Conservation (phyloP, 2,329 filamentous ascomycete genomes). For the Elsinoe ampelina region DNA sequence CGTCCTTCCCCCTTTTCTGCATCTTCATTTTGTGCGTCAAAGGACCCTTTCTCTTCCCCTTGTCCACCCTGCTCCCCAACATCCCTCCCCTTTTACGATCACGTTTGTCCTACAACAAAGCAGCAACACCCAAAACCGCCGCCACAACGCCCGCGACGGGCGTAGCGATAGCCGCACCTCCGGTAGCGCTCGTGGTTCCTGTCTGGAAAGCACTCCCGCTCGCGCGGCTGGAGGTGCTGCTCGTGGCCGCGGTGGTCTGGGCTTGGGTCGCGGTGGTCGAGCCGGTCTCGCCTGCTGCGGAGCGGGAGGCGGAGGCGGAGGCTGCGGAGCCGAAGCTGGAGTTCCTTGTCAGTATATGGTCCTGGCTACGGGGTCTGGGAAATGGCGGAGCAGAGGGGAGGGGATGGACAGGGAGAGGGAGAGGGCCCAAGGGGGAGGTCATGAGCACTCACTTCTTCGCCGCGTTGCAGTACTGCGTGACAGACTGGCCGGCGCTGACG, state of each 20-base stretch:
- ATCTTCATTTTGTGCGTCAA: neutral
- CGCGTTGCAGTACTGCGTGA: conserved; percentile 15
- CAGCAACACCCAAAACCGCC: conserved; percentile 14
- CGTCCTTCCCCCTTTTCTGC: neutral
- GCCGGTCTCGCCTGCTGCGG: neutral
- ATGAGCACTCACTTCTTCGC: conserved; percentile 14
- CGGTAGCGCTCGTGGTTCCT: neutral
- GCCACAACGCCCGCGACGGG: conserved; percentile 14
- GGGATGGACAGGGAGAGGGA: too few relatives aligned
- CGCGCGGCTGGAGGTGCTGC: neutral
- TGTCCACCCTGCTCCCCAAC: neutral
- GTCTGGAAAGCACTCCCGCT: conserved; percentile 13
- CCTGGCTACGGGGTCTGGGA: neutral
- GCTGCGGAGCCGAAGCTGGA: conserved; percentile 8
- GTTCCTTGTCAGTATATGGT: neutral
- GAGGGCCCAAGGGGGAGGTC: too few relatives aligned
- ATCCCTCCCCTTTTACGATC: neutral
- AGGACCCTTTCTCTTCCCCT: neutral
- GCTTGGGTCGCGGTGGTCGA: conserved; percentile 6
- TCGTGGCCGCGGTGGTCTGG: neutral
- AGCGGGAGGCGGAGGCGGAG: neutral
- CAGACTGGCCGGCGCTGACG: conserved; percentile 10
- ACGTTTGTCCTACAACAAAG: conserved; percentile 11
- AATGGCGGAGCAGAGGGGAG: neutral
- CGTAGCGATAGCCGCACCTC: conserved; percentile 13